Percentiles rank a stretch among this genome's conserved stretches.
Evolutionary conservation across 2,329 filamentous ascomycete genomes (phyloP).

Genomic region (Microdochium bolleyi): DNA sequence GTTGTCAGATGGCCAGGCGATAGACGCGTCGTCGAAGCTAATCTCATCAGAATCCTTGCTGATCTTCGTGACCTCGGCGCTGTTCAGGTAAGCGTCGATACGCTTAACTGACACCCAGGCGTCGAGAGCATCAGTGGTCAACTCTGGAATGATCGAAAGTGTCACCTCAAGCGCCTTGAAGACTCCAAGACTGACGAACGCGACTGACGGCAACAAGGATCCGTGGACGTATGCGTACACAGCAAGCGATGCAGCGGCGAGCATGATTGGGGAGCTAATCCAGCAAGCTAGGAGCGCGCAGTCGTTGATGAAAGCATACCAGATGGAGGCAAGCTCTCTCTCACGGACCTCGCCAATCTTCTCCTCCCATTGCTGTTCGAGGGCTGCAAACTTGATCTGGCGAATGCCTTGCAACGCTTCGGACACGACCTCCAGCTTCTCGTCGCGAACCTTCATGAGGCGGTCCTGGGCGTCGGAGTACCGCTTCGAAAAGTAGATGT

Average conservation of each 20-base stretch:
- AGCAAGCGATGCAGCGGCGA: conserved; percentile 63
- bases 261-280: conserved; percentile 65
- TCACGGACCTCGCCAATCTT: conserved; percentile 59
- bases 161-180: conserved; percentile 68
- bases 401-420: conserved; percentile 73
- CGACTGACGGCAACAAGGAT: conserved; percentile 60
- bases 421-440: conserved; percentile 67
- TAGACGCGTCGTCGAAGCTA: conserved; percentile 56
- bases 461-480: conserved; percentile 59
- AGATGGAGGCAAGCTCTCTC: conserved; percentile 58
- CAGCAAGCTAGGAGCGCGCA: conserved; percentile 57
- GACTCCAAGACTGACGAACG: conserved; percentile 70
- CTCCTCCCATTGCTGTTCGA: conserved; percentile 67
- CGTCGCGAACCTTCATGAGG: conserved; percentile 69
- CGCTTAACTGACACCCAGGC: conserved; percentile 65
- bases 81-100: conserved; percentile 62
- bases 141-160: conserved; percentile 62
- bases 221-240: conserved; percentile 60
- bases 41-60: conserved; percentile 50
- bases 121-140: conserved; percentile 63
- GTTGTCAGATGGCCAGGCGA: conserved; percentile 68
- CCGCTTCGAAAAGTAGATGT: conserved; percentile 56
- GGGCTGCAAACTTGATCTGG: conserved; percentile 77
- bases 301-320: conserved; percentile 58
- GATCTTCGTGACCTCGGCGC: conserved; percentile 53